A percentile compares a stretch with the other conserved stretches of the same genome.
These are phyloP conservation scores for Backusella parvicylindrica DNA, from an alignment of 192 early-diverging fungal genomes.

Conservation along the genomic window DNA sequence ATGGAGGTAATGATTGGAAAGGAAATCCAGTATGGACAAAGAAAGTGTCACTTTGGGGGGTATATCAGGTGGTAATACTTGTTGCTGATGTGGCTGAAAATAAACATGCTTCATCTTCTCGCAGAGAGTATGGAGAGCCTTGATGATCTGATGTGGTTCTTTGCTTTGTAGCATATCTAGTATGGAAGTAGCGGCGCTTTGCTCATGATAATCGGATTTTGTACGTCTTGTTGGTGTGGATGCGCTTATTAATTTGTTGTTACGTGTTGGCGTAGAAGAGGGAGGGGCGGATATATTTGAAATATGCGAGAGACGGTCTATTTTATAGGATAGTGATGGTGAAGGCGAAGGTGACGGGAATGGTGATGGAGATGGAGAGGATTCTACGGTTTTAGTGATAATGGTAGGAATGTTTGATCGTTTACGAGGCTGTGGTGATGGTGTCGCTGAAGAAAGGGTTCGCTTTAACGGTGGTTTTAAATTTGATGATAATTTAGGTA, in stretches of 20 bases:
- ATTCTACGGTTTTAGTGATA: no score
- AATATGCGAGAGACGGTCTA: background rate
- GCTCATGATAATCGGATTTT: background rate
- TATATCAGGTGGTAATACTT: constrained; percentile 8
- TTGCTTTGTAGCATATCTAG: background rate
- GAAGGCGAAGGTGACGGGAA: background rate
- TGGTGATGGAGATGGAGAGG: background rate
- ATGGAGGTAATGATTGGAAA: background rate
- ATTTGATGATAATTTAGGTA: background rate
- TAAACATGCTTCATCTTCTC: background rate
- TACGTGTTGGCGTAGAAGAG: background rate
- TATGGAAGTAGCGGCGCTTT: background rate
- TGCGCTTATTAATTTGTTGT: background rate
- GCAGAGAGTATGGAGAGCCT: background rate
- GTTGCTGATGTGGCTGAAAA: background rate
- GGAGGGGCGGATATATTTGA: background rate
- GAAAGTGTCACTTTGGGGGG: constrained; percentile 1
- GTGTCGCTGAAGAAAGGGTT: background rate
- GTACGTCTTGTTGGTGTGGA: background rate
- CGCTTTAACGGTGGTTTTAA: no score
- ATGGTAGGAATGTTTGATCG: background rate
- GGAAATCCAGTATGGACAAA: background rate
- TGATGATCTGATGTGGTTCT: background rate
- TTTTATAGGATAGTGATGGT: background rate
- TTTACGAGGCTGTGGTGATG: no score